Base-by-base conservation (phyloP, 257 asterid species). In the Rauvolfia tetraphylla region DNA sequence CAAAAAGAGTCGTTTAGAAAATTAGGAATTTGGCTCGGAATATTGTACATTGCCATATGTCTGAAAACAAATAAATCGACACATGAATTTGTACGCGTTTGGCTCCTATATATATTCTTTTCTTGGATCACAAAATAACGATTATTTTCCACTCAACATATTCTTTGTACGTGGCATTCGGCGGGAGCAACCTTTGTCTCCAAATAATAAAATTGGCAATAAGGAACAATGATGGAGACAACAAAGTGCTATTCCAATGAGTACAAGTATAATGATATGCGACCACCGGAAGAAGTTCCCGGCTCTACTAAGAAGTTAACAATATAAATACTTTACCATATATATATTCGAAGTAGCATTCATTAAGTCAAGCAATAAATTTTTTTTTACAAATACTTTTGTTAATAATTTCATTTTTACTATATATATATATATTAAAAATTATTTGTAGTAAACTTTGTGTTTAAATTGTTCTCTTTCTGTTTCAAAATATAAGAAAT, bases 61-160 rank as follows among this genome's bases (percentile, higher is more conserved):
- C 38, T 63, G 22, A 44, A 29, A 33, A 49, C 1, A 1, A 49
- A 49, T 49, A 49, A 49, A 49, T 49, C 7, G 51, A 1, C 7
- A 46, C 1, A 46, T 46, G 7, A 3, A 6, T 7, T 46, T 46
- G 10, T 46, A 1, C 14, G 10, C 51, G 51, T 46, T 46, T 46
- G 51, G 5, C 14, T 46, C 14, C 3, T 3, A 41, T 41, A 46
- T 46, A 8, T 48, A 77, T 71, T 59, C 76, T n/a, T 78, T 72
- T 23, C 81, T 78, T 78, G 71, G 75, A 75, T 78, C 80, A 74
- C 79, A 82, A 77, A 77, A 41, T 69, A 72, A 27, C n/a, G 49
- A 56, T 56, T 70, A 58, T 49, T 75, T 41, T 48, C 22, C 49
- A 31, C 65, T 48, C 65, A 65, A 75, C 53, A 63, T 44, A 29